Base-by-base conservation (phyloP, 23 red algal species). In the Gracilaria domingensis region DNA sequence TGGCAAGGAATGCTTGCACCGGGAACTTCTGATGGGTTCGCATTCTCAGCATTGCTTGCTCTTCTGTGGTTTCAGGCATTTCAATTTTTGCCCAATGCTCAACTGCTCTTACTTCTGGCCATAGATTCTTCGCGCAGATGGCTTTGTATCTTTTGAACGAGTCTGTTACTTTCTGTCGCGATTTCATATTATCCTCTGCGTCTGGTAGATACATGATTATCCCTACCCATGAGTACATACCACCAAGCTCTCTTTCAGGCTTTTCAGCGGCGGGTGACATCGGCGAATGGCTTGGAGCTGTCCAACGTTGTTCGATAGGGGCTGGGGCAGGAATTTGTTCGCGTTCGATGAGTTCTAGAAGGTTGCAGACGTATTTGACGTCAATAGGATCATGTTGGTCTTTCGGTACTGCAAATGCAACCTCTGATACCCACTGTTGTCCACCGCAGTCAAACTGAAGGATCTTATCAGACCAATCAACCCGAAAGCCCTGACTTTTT, bases 121-220 rank as follows among this genome's bases (percentile, higher is more conserved):
- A 96, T 13, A 93, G 84, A 38, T 79, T 37, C 66, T 84, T 44
- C 36, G 72, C 95, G 69, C 88, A 92, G 24, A 84, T 23, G 29
- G 48, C n/a, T 82, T 89, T 92, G 83, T 96, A 96, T 62, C n/a
- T 59, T n/a, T 59, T 81, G 79, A 96, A 96, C 65, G 81, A 67
- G 24, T 74, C 75, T 4, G 95, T 93, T 56, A 96, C 88, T 21
- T 21, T 28, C 44, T 79, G 21, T 21, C 95, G 89, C 64, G 77
- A 65, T 40, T 87, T 55, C 18, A 26, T 18, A 39, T 82, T 77
- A n/a, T 78, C 42, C n/a, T 56, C 69, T 45, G 82, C 83, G 42
- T 88, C 92, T 26, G 96, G 96, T 30, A 98, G 86, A 67, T 98
- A 98, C 96, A 98, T 98, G 87, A 98, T 98, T 32, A 98, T 98